Base-by-base conservation (phyloP, 495 filamentous ascomycete species). In the Podospora bellae-mahoneyi region DNA sequence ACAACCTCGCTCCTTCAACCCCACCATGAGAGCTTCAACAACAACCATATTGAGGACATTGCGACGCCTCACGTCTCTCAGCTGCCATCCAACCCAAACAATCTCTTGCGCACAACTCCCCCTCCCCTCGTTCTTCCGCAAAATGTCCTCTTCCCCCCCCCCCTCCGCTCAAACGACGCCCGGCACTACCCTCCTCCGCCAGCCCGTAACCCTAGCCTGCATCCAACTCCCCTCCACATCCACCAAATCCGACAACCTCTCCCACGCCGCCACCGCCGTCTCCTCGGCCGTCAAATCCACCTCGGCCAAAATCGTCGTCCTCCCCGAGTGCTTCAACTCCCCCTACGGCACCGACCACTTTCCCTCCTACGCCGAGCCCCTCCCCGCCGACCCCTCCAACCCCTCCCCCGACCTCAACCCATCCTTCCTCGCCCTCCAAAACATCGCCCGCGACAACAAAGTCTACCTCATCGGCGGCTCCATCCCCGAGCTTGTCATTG, bases 331-430 rank as follows among this genome's bases (percentile, higher is more conserved):
- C 85, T 97, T 97, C 88, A 97, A 97, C 84, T 93, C 90, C 15
- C 94, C 94, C n/a, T 97, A 97, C 81, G 94, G 94, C 70, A 92
- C 88, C 67, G 86, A 92, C 73, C 91, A 88, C 84, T 98, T 99
- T 82, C 91, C 93, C 30, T 86, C 89, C 66, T 97, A 97, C 76
- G 93, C 95, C 70, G 95, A 99, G 77, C 88, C 86, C 0, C 88
- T 98, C 3, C 90, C 89, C 0, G 91, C 92, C 92, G 0, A 83
- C 91, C 5, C 76, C 5, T 85, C 92, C 67, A 88, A 88, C 0
- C 93, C 94, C 1, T 18, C 10, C 39, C 39, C 39, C 9, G 39
- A 48, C 9, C 15, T 48, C 7, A 48, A 48, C 39, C 39, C 39
- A 10, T 89, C 89, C 39, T 99, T 89, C 85, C 92, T 94, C 77